These are phyloP conservation scores for Bigelowiella natans DNA, from an alignment of 78 protist species.

Conservation along the genomic window DNA sequence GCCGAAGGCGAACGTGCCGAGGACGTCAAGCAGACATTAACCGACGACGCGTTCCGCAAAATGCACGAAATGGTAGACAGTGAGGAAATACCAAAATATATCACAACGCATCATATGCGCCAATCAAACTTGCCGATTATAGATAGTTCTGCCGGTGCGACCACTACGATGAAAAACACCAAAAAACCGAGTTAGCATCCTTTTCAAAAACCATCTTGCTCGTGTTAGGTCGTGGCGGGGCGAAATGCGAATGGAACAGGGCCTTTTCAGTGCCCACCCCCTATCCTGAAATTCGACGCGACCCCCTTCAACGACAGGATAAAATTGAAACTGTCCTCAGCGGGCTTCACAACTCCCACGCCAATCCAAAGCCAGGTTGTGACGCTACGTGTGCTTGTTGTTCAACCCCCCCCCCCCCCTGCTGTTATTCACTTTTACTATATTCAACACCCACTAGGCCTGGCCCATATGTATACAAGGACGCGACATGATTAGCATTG, in stretches of 20 bases:
- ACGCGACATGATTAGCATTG: slow-evolving; percentile 72
- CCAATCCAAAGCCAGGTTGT: background rate
- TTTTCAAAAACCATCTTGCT: background rate
- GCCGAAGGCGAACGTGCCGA: background rate
- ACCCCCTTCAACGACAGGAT: slow-evolving; percentile 86
- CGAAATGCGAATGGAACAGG: background rate
- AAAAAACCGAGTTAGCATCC: background rate
- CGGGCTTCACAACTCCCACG: background rate
- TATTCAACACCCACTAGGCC: no score
- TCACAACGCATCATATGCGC: background rate
- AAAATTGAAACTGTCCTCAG: slow-evolving; percentile 20
- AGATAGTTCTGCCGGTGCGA: background rate
- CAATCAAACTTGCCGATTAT: background rate
- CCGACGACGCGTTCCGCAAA: slow-evolving; percentile 1
- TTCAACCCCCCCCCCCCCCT: no score
- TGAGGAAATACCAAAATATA: slow-evolving; percentile 34
- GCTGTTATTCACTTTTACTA: no score
- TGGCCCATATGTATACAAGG: background rate
- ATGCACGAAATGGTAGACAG: background rate
- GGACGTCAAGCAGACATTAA: background rate
- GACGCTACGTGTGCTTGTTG: no score
- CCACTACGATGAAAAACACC: background rate
- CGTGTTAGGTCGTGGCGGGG: background rate
- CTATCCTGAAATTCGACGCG: no score
- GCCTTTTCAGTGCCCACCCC: slow-evolving; percentile 22